Percentiles rank a stretch among this genome's conserved stretches.
phyloP scores from a whole-genome alignment of 2,329 filamentous ascomycete species.

The Fusarium sambucinum region DNA sequence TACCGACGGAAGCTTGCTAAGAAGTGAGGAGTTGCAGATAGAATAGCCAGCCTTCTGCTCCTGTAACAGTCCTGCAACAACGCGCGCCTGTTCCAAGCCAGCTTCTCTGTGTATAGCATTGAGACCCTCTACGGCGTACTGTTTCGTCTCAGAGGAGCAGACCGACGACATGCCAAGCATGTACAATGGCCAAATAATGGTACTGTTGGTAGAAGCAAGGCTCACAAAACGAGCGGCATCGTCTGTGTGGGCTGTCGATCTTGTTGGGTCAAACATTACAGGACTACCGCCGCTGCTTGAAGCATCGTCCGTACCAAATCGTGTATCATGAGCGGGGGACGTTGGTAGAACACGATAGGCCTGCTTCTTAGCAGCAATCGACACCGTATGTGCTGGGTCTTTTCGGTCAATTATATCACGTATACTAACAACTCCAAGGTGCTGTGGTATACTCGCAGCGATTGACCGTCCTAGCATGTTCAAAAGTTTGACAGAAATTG shows the following conservation, averaged over 20 bases:
- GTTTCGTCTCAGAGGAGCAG: conserved; percentile 56
- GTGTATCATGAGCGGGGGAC: conserved; percentile 27
- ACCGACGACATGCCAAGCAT: conserved; percentile 62
- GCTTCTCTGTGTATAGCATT: conserved; percentile 60
- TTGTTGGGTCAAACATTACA: conserved; percentile 57
- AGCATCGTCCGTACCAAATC: conserved; percentile 39
- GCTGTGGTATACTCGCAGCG: conserved; percentile 62
- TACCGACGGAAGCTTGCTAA: conserved; percentile 47
- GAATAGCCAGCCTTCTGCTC: conserved; percentile 45
- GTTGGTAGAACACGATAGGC: conserved; percentile 50
- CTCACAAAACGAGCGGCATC: conserved; percentile 62
- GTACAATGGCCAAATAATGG: conserved; percentile 64
- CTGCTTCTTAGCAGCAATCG: conserved; percentile 49
- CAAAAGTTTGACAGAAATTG: conserved; percentile 55
- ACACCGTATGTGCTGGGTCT: conserved; percentile 33
- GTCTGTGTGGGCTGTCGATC: conserved; percentile 51
- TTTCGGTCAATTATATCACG: conserved; percentile 50
- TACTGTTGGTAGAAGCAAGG: conserved; percentile 61
- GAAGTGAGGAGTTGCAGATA: conserved; percentile 6
- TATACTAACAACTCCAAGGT: conserved; percentile 62
- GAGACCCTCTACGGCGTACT: conserved; percentile 61
- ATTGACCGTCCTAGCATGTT: conserved; percentile 57
- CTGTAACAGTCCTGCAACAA: conserved; percentile 58
- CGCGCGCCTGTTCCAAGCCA: conserved; percentile 59
- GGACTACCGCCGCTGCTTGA: conserved; percentile 43